Base-by-base conservation (phyloP, 306 rosid species). In the Trifolium pratense region DNA sequence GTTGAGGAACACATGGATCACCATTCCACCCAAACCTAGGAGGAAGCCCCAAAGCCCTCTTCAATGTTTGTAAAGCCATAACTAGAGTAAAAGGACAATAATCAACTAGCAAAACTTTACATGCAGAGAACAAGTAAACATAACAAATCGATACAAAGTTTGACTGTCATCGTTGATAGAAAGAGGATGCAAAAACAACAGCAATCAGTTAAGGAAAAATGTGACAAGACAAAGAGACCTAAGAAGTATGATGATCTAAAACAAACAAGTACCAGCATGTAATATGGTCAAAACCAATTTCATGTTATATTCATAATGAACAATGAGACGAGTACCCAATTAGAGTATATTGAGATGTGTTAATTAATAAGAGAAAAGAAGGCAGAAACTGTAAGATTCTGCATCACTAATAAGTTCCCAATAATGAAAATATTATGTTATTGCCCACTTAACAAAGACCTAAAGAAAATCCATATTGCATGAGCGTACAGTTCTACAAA, bases 1-100 rank as follows among this genome's bases (percentile, higher is more conserved):
- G 91, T 73, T 90, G 96, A 66, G 99, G 99, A 80, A 90, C 97
- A 51, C 99, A 95, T 5, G 97, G 99, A 95, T 95, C 99, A 48
- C 99, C 99, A 42, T 95, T 91, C 99, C 99, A 95, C 56, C 99
- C 97, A 69, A 95, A 81, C 71, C 97, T 90, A 55, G 84, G 82
- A 53, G 99, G 99, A 71, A 95, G 97, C 31, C 89, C 96, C 89
- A 95, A 81, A 45, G 96, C 80, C 79, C 36, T 78, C 91, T 91
- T 95, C 84, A 90, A 74, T 59, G 76, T 63, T 75, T 82, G 97
- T 78, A 91, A 81, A 70, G 96, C 97, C 83, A n/a, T 76, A 80
- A 95, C 99, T 90, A 87, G 73, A 89, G 78, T 66, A 56, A 78
- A 72, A 82, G 70, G 66, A 63, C 37, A 57, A 42, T 6, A n/a